Evolutionary conservation across 129 eudicot genomes (phyloP).

Genomic region (Flaveria ramosissima): DNA sequence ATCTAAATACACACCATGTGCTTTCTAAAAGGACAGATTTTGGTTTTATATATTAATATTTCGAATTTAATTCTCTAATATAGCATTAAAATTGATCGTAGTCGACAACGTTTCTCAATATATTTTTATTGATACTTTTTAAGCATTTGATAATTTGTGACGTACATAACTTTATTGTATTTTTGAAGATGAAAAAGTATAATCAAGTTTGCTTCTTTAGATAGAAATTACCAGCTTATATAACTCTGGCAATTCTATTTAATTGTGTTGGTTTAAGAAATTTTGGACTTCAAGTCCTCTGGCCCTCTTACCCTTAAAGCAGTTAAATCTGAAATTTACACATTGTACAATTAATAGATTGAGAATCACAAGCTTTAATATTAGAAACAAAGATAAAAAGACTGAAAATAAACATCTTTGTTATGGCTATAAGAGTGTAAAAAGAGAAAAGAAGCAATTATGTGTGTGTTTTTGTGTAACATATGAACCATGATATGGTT

Average conservation of each 20-base stretch:
- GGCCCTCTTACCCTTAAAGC: background rate
- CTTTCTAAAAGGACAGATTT: background rate
- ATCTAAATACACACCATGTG: background rate
- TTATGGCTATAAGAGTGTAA: conserved; percentile 1
- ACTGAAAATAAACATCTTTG: background rate
- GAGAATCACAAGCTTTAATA: background rate
- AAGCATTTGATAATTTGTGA: background rate
- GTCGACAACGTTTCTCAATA: conserved; percentile 9
- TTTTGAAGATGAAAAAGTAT: background rate
- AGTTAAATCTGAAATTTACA: conserved; percentile 12
- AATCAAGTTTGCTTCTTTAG: background rate
- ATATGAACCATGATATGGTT: no score
- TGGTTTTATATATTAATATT: background rate
- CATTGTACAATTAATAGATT: conserved; percentile 6
- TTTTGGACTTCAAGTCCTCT: conserved; percentile 21
- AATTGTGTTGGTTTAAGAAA: background rate
- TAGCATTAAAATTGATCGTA: background rate
- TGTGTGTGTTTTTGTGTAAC: background rate
- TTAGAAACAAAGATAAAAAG: background rate
- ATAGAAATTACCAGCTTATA: background rate
- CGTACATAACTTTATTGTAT: background rate
- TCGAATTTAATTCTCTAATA: background rate
- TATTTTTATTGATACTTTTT: background rate
- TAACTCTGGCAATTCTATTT: background rate
- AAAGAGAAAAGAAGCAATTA: background rate